Base-by-base conservation (phyloP, 83 land plant genomes). In the Picea abies region DNA sequence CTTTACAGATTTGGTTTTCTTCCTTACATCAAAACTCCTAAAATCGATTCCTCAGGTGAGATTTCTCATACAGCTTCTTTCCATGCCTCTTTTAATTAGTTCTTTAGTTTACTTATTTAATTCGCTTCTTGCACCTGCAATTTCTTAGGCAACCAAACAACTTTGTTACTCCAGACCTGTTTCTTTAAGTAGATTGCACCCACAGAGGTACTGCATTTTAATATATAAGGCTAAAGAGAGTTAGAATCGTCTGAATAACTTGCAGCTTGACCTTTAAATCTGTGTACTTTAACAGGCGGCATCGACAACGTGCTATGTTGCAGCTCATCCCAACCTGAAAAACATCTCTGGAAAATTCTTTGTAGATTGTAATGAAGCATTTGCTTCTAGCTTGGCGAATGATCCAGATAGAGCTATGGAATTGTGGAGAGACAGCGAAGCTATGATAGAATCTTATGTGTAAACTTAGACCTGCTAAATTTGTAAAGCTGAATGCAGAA, bases 21-120 rank as follows among this genome's bases (percentile, higher is more conserved):
- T 92, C 84, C 44, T 92, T 20, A 82, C 88, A 23, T 92, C 92
- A 16, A 88, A 86, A 79, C 84, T 92, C 19, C 16, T 92, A 37
- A 92, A 92, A 79, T 83, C 92, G 8, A 88, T 92, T 14, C 86
- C 94, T 58, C 92, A 92, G 87, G 94, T 92, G 82, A 35, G 5
- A 52, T 52, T 52, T 10, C 12, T 52, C 56, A 1, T 1, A 52
- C 12, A 52, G 1, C 3, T 10, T 52, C 12, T 52, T 41, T 41
- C 44, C 5, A 5, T 41, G 0, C 5, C 44, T 0, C 5, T 41
- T 41, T 41, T 41, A 41, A 5, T 41, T 1, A 0, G 56, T 52
- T 8, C 52, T 49, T 49, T 2, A 52, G 12, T 9, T 52, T 52
- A 10, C 12, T 52, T 52, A 1, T 3, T 52, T 10, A 10, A 52